A percentile compares a stretch with the other conserved stretches of the same genome.
Conservation (phyloP, 495 filamentous ascomycete genomes). For the Clohesyomyces aquaticus region DNA sequence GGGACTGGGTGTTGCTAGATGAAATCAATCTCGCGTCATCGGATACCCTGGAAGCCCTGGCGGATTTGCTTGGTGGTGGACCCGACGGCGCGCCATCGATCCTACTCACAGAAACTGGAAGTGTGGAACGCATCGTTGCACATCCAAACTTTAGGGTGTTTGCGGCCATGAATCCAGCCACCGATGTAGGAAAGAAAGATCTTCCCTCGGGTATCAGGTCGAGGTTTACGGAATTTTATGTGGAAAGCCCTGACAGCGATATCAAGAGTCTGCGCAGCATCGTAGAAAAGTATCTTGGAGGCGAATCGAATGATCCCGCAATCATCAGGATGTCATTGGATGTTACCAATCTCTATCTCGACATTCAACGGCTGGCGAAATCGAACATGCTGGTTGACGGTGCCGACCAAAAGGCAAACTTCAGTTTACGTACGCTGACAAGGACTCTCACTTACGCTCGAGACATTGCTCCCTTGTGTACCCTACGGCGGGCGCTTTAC, state of each 20-base stretch:
- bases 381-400: slow-evolving; percentile 88
- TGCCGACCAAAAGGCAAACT: slow-evolving; percentile 90
- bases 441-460: slow-evolving; percentile 83
- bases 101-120: slow-evolving; percentile 86
- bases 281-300: slow-evolving; percentile 81
- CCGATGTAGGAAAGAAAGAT: slow-evolving; percentile 94
- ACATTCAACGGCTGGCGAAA: slow-evolving; percentile 79
- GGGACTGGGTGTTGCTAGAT: slow-evolving; percentile 97
- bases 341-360: slow-evolving; percentile 81
- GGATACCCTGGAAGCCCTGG: slow-evolving; percentile 91
- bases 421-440: slow-evolving; percentile 93
- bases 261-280: slow-evolving; percentile 80
- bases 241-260: slow-evolving; percentile 83
- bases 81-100: slow-evolving; percentile 72
- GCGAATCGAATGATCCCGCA: slow-evolving; percentile 63
- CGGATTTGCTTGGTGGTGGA: slow-evolving; percentile 76
- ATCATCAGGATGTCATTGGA: slow-evolving; percentile 65
- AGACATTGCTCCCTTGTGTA: slow-evolving; percentile 82
- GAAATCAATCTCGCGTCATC: slow-evolving; percentile 96
- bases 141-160: slow-evolving; percentile 96
- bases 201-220: slow-evolving; percentile 81
- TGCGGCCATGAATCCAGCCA: slow-evolving; percentile 98
- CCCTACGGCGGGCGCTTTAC: slow-evolving; percentile 82
- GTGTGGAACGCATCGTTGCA: slow-evolving; percentile 82
- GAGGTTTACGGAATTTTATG: slow-evolving; percentile 92